These are phyloP conservation scores for Fragaria iinumae DNA, from an alignment of 306 rosid species.

Conservation along the genomic window DNA sequence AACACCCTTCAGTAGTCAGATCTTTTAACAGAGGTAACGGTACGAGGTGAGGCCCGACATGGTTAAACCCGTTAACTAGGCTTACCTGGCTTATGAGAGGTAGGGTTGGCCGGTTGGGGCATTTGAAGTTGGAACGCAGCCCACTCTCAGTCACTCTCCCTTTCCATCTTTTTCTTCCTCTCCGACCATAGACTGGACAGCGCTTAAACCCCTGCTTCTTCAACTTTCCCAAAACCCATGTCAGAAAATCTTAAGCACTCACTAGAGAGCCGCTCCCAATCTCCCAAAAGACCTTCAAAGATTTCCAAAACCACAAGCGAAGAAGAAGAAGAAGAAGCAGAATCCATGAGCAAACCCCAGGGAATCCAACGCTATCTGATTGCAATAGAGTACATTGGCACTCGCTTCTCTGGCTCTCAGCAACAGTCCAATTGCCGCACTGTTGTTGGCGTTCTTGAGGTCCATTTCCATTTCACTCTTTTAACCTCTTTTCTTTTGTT, in stretches of 20 bases:
- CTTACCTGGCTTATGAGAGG: too few species aligned
- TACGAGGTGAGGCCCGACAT: too few species aligned
- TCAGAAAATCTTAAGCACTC: conserved; percentile 46
- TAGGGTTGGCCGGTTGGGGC: too few species aligned
- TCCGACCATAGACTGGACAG: too few species aligned
- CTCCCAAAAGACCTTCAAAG: conserved; percentile 49
- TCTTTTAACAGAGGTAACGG: too few species aligned
- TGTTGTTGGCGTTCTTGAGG: conserved; percentile 86
- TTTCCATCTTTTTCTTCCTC: too few species aligned
- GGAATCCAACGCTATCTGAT: conserved; percentile 71
- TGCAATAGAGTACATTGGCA: conserved; percentile 83
- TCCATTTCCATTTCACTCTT: neutral
- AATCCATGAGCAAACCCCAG: conserved; percentile 46
- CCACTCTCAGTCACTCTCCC: too few species aligned
- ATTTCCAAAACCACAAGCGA: conserved; percentile 40
- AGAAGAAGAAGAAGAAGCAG: neutral
- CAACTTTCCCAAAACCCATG: conserved; percentile 28
- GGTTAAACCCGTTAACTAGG: too few species aligned
- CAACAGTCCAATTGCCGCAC: conserved; percentile 74
- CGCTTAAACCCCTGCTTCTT: too few species aligned
- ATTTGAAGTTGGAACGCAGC: too few species aligned
- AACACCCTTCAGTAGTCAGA: too few species aligned
- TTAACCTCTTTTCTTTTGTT: neutral
- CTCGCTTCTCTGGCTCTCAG: conserved; percentile 89
- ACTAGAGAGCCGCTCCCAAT: conserved; percentile 33